A percentile compares a stretch with the other conserved stretches of the same genome.
These are phyloP conservation scores for Saturnispora mendoncae DNA, from an alignment of 805 yeast species.

Conservation along the genomic window DNA sequence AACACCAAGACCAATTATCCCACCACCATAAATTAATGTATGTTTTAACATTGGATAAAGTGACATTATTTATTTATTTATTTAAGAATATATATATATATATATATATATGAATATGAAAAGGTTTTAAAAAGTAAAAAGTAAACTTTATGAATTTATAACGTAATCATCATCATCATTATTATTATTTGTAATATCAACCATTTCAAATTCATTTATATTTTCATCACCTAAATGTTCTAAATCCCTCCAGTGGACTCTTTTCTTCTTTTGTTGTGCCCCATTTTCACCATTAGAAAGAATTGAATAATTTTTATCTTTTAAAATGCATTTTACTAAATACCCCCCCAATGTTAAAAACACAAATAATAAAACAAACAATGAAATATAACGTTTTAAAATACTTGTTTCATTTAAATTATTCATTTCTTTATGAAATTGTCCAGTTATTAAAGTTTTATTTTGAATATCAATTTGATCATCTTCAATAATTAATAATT, in stretches of 20 bases:
- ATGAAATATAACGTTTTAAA: conserved; percentile 6
- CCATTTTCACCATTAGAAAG: neutral
- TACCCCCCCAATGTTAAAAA: conserved; percentile 7
- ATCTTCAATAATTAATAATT: conserved; percentile 24
- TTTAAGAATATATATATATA: neutral
- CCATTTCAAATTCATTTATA: neutral
- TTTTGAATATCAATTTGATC: conserved; percentile 12
- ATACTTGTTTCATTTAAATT: too few species aligned
- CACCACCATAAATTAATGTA: conserved; percentile 41
- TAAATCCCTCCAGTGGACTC: conserved; percentile 28
- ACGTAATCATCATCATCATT: too few species aligned
- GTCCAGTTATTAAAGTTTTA: conserved; percentile 5
- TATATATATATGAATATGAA: too few species aligned
- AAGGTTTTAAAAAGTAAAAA: too few species aligned
- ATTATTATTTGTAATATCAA: neutral
- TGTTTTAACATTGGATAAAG: conserved; percentile 22
- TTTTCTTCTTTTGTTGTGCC: conserved; percentile 24
- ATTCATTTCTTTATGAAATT: neutral
- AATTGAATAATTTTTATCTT: conserved; percentile 5
- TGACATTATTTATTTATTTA: neutral
- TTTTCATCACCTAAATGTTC: conserved; percentile 10
- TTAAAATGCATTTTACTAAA: conserved; percentile 4
- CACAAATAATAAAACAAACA: conserved; percentile 3
- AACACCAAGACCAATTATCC: conserved; percentile 66
- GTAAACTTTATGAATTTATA: neutral